Evolutionary conservation across 306 rosid genomes (phyloP).

Genomic region (Vachellia pachyceras): DNA sequence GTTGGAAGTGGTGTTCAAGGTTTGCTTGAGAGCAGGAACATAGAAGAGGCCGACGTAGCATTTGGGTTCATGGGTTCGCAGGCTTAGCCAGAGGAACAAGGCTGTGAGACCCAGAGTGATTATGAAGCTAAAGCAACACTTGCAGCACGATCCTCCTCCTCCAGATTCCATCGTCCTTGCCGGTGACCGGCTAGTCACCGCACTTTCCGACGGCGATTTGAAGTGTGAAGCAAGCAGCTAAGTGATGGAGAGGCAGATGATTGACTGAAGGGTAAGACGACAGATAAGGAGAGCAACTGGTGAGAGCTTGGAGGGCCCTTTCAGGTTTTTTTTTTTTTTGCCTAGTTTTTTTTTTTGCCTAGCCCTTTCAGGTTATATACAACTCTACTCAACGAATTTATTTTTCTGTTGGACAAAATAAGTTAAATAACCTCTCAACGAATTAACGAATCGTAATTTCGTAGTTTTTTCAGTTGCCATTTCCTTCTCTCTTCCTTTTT

Average conservation of each 20-base stretch:
- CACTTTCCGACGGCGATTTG: not conserved
- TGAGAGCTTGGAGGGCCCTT: too few species aligned
- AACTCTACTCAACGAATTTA: not conserved
- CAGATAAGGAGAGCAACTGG: not conserved
- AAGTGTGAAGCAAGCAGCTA: not conserved
- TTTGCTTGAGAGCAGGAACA: constrained; percentile 70
- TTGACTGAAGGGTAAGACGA: not conserved
- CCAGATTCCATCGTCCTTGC: constrained; percentile 20
- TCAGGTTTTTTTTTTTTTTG: too few species aligned
- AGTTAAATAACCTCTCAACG: not conserved
- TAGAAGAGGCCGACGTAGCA: constrained; percentile 53
- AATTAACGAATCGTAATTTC: not conserved
- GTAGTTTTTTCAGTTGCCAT: not conserved
- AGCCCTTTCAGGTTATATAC: not conserved
- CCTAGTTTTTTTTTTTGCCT: too few species aligned
- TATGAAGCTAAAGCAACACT: constrained; percentile 41
- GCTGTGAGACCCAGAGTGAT: constrained; percentile 46
- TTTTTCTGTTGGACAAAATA: not conserved
- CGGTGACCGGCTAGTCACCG: not conserved
- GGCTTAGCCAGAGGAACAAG: constrained; percentile 56
- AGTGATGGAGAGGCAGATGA: not conserved
- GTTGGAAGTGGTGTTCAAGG: constrained; percentile 51
- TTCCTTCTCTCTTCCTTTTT: not conserved
- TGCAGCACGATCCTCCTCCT: constrained; percentile 34
- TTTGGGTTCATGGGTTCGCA: constrained; percentile 61